Base-by-base conservation (phyloP, 148 eudicot genomes). In the Persicaria maculosa region DNA sequence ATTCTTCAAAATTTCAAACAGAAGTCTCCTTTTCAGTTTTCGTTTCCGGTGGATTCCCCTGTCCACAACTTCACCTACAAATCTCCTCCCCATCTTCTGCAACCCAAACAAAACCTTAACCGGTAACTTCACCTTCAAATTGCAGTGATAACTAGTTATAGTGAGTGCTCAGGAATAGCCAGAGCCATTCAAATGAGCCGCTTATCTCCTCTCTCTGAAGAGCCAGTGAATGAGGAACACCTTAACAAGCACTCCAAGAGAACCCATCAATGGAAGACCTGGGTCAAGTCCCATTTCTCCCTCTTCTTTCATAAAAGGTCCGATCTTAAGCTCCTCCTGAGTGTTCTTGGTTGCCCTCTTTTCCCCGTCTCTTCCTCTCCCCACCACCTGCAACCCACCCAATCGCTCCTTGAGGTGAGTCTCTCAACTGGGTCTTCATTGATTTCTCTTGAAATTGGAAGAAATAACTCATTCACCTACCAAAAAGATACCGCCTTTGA, bases 311-410 rank as follows among this genome's bases (percentile, higher is more conserved):
- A 86, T 78, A 87, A 88, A 76, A 90, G 87, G 75, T 88, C 97
- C 52, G 90, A 94, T 81, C 88, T 94, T 77, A 90, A 83, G 77
- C 71, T 94, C 70, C 90, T 94, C 54, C 58, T 94, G 4, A 89
- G 97, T 78, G 98, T 94, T 82, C 88, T 94, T 50, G 98, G 86
- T 57, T 94, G 98, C 82, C 98, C 98, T 69, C 97, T 94, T 20
- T 91, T 91, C 16, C 93, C 98, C 11, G 77, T 90, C 19, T 84
- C 97, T 8, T 73, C 77, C 20, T 84, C 54, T 20, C 81, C 86
- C 59, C 72, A 71, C 62, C 78, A 22, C 14, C 57, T 15, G 4
- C 61, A 47, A 31, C 74, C 82, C 59, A 75, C 78, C 68, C 64
- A 11, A 12, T 74, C 86, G 50, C 48, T 84, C 20, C 78, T 77